A percentile compares a stretch with the other conserved stretches of the same genome.
phyloP scores from a whole-genome alignment of 2,329 filamentous ascomycete species.

The Teratosphaeria viscida region DNA sequence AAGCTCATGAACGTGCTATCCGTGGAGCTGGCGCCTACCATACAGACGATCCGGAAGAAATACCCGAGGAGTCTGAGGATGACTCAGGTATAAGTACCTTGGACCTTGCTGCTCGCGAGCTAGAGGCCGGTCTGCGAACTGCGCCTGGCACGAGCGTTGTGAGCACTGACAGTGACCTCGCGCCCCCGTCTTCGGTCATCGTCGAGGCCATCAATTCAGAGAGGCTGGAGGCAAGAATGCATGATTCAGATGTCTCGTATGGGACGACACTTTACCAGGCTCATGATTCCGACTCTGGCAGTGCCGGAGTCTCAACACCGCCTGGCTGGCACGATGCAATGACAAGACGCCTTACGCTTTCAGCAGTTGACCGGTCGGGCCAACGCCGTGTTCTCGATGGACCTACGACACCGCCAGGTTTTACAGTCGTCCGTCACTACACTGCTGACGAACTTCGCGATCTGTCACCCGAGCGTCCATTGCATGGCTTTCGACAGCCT shows the following conservation, averaged over 20 bases:
- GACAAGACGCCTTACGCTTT: neutral
- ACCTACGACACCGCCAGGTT: neutral
- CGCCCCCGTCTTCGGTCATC: neutral
- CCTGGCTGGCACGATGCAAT: neutral
- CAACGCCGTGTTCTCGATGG: neutral
- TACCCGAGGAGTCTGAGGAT: constrained; percentile 1
- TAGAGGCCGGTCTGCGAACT: neutral
- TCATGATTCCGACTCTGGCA: neutral
- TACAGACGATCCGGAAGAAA: constrained; percentile 8
- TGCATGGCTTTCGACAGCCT: neutral
- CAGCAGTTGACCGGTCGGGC: neutral
- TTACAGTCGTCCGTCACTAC: neutral
- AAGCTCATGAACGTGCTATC: neutral
- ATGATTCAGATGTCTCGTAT: neutral
- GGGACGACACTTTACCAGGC: neutral
- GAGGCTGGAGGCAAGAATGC: neutral
- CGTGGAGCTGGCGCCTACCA: constrained; percentile 2
- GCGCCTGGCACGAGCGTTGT: neutral
- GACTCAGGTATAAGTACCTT: neutral
- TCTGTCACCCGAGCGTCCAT: neutral
- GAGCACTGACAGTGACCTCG: neutral
- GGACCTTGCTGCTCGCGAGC: neutral
- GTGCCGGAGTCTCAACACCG: neutral
- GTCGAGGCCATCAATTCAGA: neutral
- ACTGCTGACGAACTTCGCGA: neutral